Evolutionary conservation across 1,139 yeast genomes (phyloP).

Genomic region (Protomyces macrosporus): DNA sequence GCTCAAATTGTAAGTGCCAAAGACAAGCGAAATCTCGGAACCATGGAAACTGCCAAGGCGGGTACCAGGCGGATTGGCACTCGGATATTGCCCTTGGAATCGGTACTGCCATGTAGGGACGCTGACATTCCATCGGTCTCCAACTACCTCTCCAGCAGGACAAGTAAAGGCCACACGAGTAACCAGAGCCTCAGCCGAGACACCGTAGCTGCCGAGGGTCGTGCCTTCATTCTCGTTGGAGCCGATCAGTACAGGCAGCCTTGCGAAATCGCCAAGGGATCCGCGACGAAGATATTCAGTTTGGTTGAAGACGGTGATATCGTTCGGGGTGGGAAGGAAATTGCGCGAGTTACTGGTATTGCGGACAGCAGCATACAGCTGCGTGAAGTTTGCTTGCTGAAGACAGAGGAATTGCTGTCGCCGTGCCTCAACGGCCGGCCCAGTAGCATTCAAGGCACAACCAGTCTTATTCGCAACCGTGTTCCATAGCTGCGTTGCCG

Average conservation of each 20-base stretch:
- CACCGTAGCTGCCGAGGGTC: background rate
- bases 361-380: slow-evolving; percentile 1
- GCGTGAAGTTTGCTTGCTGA: slow-evolving; percentile 6
- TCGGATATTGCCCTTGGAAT: slow-evolving; percentile 13
- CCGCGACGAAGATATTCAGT: background rate
- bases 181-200: background rate
- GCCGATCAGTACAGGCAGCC: slow-evolving; percentile 12
- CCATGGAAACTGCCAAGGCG: slow-evolving; percentile 15
- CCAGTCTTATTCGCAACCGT: slow-evolving; percentile 7
- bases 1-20: slow-evolving; percentile 22
- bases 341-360: background rate
- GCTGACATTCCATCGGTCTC: slow-evolving; percentile 2
- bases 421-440: background rate
- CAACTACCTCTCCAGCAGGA: slow-evolving; percentile 15
- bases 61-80: background rate
- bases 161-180: slow-evolving; percentile 17
- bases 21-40: slow-evolving; percentile 15
- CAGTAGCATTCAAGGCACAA: background rate
- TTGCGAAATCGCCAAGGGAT: slow-evolving; percentile 3
- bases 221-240: slow-evolving; percentile 20
- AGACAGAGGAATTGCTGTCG: background rate
- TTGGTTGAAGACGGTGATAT: background rate
- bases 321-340: slow-evolving; percentile 17
- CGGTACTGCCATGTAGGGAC: slow-evolving; percentile 24
- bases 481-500: slow-evolving; percentile 2